Conservation (phyloP, 805 yeast species). For the Cyberlindnera euphorbiiphila region DNA sequence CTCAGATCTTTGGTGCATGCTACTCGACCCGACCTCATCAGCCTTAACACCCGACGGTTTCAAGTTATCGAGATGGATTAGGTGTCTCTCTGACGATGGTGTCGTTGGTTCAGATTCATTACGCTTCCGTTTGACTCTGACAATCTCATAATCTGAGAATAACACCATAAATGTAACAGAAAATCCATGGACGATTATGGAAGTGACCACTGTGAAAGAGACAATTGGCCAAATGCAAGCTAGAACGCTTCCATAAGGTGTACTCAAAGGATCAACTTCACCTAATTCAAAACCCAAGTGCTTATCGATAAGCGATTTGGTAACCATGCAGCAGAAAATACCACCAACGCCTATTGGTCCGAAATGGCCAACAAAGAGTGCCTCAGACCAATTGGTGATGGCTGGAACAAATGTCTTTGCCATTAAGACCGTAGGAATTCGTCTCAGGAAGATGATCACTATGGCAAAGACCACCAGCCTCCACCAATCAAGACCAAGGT, state of each 20-base stretch:
- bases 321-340: conserved; percentile 74
- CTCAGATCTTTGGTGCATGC: conserved; percentile 3
- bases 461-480: conserved; percentile 70
- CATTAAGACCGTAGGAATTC: conserved; percentile 76
- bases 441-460: conserved; percentile 65
- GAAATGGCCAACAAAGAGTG: conserved; percentile 88
- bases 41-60: conserved; percentile 1
- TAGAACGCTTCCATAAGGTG: conserved; percentile 54
- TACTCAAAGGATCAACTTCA: conserved; percentile 43
- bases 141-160: conserved; percentile 9
- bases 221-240: conserved; percentile 71
- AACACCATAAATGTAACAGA: conserved; percentile 59
- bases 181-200: conserved; percentile 89
- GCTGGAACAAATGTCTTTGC: conserved; percentile 81
- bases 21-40: neutral
- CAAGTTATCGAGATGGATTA: neutral
- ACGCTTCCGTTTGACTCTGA: conserved; percentile 6
- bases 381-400: conserved; percentile 87
- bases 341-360: conserved; percentile 98
- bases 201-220: conserved; percentile 72
- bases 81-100: conserved; percentile 1
- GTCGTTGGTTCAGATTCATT: neutral
- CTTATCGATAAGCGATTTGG: conserved; percentile 62
- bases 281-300: conserved; percentile 22
- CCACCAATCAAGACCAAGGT: conserved; percentile 72